These are phyloP conservation scores for Penicillium hesseltinei DNA, from an alignment of 2,329 filamentous ascomycete genomes.

Conservation along the genomic window DNA sequence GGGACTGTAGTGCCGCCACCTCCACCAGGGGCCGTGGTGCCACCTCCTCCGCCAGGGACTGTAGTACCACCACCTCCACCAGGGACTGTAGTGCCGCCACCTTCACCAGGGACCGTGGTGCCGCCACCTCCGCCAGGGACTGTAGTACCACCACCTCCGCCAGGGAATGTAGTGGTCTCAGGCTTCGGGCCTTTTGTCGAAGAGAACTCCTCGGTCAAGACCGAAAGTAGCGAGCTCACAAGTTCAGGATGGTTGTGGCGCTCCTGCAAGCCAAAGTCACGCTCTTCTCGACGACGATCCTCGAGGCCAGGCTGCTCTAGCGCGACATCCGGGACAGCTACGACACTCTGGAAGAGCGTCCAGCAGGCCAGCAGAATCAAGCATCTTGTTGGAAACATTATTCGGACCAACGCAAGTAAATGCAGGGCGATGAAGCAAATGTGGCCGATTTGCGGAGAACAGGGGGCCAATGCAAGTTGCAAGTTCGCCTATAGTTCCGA, in stretches of 20 bases:
- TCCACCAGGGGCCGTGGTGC: background rate
- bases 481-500: background rate
- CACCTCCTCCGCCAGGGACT: background rate
- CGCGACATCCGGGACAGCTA: constrained; percentile 8
- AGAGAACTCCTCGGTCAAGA: constrained; percentile 5
- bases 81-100: background rate
- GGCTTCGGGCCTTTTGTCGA: background rate
- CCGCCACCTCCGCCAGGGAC: background rate
- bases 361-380: constrained; percentile 19
- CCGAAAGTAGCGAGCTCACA: constrained; percentile 6
- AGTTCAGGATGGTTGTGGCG: constrained; percentile 5
- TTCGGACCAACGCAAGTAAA: background rate
- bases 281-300: background rate
- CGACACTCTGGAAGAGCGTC: constrained; percentile 15
- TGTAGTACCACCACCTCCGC: background rate
- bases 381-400: constrained; percentile 22
- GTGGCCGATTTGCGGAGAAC: background rate
- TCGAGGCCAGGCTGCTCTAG: constrained; percentile 2
- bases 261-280: background rate
- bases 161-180: background rate
- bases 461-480: background rate
- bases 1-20: background rate
- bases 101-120: background rate
- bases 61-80: background rate
- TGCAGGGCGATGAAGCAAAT: background rate